A percentile compares a stretch with the other conserved stretches of the same genome.
phyloP scores from a whole-genome alignment of 1,284 basidiomycete genomes.

The Irpex sp. region DNA sequence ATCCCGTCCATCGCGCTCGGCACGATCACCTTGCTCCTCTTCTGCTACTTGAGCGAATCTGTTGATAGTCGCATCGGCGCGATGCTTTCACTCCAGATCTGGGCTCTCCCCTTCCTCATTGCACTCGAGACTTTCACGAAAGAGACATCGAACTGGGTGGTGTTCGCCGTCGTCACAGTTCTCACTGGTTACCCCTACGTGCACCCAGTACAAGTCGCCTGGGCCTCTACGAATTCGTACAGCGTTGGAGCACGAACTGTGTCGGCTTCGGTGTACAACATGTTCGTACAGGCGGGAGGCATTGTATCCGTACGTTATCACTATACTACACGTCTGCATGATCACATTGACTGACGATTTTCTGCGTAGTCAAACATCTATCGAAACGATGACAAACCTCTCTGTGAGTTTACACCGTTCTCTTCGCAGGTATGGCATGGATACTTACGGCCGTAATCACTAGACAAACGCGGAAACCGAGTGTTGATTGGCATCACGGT shows the following conservation, averaged over 20 bases:
- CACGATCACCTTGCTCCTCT: conserved; percentile 34
- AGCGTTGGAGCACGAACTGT: conserved; percentile 54
- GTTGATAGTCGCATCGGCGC: conserved; percentile 50
- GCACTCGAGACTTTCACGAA: conserved; percentile 49
- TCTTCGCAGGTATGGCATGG: neutral
- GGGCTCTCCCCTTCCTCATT: conserved; percentile 55
- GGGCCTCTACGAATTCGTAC: conserved; percentile 57
- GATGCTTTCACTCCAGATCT: conserved; percentile 51
- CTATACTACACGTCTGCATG: neutral
- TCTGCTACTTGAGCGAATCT: conserved; percentile 48
- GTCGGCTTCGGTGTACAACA: conserved; percentile 55
- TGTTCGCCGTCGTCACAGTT: conserved; percentile 50
- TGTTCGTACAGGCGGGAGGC: conserved; percentile 54
- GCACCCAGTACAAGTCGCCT: conserved; percentile 48
- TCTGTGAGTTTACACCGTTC: conserved; percentile 29
- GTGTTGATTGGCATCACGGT: conserved; percentile 29
- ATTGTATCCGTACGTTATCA: conserved; percentile 40
- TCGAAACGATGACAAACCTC: conserved; percentile 32
- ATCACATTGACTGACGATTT: neutral
- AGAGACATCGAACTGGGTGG: conserved; percentile 54
- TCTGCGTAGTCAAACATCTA: conserved; percentile 27
- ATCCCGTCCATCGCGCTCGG: conserved; percentile 43
- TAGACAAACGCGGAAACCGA: conserved; percentile 37
- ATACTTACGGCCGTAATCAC: neutral
- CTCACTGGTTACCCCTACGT: conserved; percentile 47